phyloP scores from a whole-genome alignment of 768 basidiomycete species.

The Phlebiopsis flavidoalba region DNA sequence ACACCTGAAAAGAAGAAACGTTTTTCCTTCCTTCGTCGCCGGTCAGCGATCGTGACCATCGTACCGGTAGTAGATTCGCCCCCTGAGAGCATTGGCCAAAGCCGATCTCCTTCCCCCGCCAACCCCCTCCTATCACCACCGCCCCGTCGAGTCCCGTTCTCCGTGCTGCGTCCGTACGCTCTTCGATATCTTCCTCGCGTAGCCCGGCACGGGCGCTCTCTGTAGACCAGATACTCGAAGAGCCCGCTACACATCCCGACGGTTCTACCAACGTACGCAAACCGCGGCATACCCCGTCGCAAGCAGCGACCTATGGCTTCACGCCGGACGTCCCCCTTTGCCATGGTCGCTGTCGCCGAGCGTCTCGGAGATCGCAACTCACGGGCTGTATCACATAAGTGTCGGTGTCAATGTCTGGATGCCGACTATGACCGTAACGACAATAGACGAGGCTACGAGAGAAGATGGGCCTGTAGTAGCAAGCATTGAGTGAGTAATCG shows the following conservation, averaged over 20 bases:
- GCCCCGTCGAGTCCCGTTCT: neutral
- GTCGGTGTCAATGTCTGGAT: constrained; percentile 22
- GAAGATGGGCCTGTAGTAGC: constrained; percentile 19
- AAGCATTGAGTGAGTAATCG: constrained; percentile 18
- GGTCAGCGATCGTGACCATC: neutral
- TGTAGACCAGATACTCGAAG: neutral
- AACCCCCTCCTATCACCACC: neutral
- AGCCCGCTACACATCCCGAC: neutral
- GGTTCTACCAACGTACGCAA: constrained; percentile 18
- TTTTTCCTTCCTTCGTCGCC: constrained; percentile 4
- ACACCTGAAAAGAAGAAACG: constrained; percentile 5
- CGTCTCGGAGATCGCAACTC: neutral
- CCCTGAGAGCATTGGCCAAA: neutral
- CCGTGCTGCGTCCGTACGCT: neutral
- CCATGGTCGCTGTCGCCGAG: constrained; percentile 14
- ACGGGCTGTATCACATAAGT: constrained; percentile 16
- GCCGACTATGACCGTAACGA: constrained; percentile 16
- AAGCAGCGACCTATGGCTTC: constrained; percentile 16
- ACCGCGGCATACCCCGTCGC: constrained; percentile 10
- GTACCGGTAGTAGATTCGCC: neutral
- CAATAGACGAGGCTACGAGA: constrained; percentile 13
- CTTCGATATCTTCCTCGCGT: neutral
- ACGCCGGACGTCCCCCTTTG: constrained; percentile 18
- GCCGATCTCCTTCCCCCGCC: neutral
- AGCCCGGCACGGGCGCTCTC: neutral